phyloP scores from a whole-genome alignment of 306 rosid species.

The Quercus engelmannii region DNA sequence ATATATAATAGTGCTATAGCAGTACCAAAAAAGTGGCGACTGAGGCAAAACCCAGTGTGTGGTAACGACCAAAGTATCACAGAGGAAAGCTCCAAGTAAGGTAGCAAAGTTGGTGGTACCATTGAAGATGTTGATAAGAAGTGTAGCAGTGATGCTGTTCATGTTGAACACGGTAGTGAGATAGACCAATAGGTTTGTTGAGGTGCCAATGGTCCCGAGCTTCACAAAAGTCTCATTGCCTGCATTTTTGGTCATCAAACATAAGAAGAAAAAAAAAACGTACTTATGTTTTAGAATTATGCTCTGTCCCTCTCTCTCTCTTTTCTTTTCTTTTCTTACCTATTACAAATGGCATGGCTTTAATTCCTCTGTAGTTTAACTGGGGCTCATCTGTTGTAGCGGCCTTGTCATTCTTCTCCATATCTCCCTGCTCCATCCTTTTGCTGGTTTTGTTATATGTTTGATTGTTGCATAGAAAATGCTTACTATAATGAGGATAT shows the following conservation, averaged over 20 bases:
- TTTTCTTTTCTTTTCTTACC: neutral
- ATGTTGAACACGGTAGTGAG: neutral
- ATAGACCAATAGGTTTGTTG: neutral
- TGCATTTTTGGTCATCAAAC: neutral
- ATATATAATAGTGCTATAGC: neutral
- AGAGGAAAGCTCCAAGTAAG: neutral
- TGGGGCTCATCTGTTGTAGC: neutral
- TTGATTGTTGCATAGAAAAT: too few relatives aligned
- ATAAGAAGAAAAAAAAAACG: neutral
- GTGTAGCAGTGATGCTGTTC: neutral
- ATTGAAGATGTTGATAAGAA: neutral
- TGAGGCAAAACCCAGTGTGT: neutral
- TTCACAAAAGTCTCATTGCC: neutral
- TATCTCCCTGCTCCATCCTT: too few relatives aligned
- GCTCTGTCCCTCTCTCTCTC: too few relatives aligned
- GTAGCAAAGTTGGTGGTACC: neutral
- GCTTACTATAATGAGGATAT: too few relatives aligned
- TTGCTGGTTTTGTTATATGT: too few relatives aligned
- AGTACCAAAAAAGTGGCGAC: neutral
- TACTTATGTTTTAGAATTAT: too few relatives aligned
- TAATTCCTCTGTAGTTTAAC: neutral
- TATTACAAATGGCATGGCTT: neutral
- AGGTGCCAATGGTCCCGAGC: neutral
- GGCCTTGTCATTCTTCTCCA: too few relatives aligned
- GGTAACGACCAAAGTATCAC: neutral